phyloP scores from a whole-genome alignment of 2,329 filamentous ascomycete genomes.

The Byssochlamys sp. region DNA sequence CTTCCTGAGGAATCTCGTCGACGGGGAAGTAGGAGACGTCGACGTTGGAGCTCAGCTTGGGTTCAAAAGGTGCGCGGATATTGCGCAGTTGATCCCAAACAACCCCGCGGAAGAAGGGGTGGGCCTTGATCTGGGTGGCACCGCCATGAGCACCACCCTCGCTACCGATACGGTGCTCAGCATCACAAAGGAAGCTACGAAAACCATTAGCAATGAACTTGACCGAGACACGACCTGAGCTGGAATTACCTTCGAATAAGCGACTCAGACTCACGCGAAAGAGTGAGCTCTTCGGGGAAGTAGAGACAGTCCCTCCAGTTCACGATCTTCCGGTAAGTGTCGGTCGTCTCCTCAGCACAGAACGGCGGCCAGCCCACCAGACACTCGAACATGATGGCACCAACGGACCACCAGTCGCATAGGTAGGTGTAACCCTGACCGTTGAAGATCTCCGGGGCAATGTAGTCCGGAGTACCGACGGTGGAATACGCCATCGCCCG shows the following conservation, averaged over 20 bases:
- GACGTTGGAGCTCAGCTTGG: constrained; percentile 80
- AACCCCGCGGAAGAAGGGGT: constrained; percentile 93
- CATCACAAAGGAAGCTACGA: constrained; percentile 78
- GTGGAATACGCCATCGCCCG: constrained; percentile 96
- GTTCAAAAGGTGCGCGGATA: constrained; percentile 92
- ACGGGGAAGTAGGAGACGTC: constrained; percentile 98
- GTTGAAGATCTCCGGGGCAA: constrained; percentile 95
- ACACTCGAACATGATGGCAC: constrained; percentile 99
- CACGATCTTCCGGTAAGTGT: constrained; percentile 98
- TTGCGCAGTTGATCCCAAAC: constrained; percentile 86
- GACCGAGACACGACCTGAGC: neutral
- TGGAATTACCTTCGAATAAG: constrained; percentile 71
- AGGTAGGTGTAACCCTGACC: constrained; percentile 92
- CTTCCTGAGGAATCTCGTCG: constrained; percentile 94
- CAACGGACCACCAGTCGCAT: constrained; percentile 98
- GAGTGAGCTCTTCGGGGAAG: constrained; percentile 88
- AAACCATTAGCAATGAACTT: neutral
- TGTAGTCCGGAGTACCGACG: constrained; percentile 95
- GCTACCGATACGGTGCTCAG: constrained; percentile 80
- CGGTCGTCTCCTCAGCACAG: constrained; percentile 92
- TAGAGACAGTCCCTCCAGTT: constrained; percentile 94
- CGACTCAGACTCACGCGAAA: constrained; percentile 81
- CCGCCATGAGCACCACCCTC: constrained; percentile 52
- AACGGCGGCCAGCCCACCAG: constrained; percentile 97
- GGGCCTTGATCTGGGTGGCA: constrained; percentile 82